These are phyloP conservation scores for Podila epicladia DNA, from an alignment of 192 early-diverging fungal genomes.

Conservation along the genomic window DNA sequence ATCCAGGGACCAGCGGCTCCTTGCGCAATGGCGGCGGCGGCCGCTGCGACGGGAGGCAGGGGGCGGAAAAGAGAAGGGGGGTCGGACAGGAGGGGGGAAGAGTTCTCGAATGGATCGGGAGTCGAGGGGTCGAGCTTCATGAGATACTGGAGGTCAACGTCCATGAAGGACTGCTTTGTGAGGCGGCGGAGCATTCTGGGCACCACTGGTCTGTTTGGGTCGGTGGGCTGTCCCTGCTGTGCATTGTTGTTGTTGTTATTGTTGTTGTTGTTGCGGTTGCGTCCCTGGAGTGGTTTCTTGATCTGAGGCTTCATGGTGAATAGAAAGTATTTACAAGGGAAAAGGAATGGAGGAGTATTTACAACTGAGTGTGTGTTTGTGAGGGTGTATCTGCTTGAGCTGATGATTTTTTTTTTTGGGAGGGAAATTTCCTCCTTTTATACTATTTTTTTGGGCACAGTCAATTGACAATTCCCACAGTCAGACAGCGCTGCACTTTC, in stretches of 20 bases:
- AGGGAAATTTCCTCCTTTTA: background rate
- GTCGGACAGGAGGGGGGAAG: slow-evolving; percentile 39
- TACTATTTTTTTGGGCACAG: background rate
- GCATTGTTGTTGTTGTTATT: background rate
- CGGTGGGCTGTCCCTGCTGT: background rate
- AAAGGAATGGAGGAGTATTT: background rate
- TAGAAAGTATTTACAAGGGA: background rate
- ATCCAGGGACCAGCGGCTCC: slow-evolving; percentile 29
- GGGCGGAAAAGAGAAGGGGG: slow-evolving; percentile 49
- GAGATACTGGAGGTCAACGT: slow-evolving; percentile 45
- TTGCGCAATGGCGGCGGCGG: slow-evolving; percentile 3
- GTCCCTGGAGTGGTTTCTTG: slow-evolving; percentile 48
- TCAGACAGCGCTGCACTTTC: background rate
- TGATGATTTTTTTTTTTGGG: background rate
- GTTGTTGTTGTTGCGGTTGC: slow-evolving; percentile 19
- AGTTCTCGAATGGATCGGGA: slow-evolving; percentile 45
- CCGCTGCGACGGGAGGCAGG: slow-evolving; percentile 23
- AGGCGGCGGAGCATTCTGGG: slow-evolving; percentile 41
- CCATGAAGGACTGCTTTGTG: slow-evolving; percentile 52
- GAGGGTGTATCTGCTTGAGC: background rate
- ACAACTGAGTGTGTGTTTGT: background rate
- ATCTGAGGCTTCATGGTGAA: slow-evolving; percentile 35
- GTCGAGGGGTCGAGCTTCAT: slow-evolving; percentile 41
- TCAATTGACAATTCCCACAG: background rate
- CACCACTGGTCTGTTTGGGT: slow-evolving; percentile 10